Percentiles rank a stretch among this genome's conserved stretches.
phyloP scores from a whole-genome alignment of 768 basidiomycete genomes.

The Psilocybe tampanensis region DNA sequence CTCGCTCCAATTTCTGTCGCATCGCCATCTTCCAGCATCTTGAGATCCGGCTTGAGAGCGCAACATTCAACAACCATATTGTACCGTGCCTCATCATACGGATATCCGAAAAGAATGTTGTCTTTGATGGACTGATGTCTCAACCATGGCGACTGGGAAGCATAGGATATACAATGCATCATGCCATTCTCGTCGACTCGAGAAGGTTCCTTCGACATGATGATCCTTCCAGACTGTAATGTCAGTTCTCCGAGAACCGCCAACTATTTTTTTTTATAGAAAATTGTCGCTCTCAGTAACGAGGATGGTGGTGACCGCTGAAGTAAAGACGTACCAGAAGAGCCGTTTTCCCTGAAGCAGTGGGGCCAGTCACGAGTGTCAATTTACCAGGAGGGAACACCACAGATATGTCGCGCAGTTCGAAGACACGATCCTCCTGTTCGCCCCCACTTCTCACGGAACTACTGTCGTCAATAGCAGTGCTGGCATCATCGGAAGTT shows the following conservation, averaged over 20 bases:
- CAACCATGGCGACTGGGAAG: conserved; percentile 73
- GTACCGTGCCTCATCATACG: conserved; percentile 74
- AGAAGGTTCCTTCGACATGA: conserved; percentile 67
- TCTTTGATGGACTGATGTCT: conserved; percentile 74
- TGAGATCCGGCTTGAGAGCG: conserved; percentile 79
- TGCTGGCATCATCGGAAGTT: conserved; percentile 20
- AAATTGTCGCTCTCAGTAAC: no score
- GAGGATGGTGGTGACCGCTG: no score
- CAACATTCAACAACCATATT: conserved; percentile 81
- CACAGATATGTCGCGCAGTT: conserved; percentile 66
- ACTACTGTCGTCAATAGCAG: conserved; percentile 23
- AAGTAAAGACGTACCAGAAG: conserved; percentile 50
- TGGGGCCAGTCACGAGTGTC: conserved; percentile 75
- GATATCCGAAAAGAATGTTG: conserved; percentile 81
- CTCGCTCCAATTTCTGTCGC: conserved; percentile 81
- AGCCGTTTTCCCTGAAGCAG: conserved; percentile 84
- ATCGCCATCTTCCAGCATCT: conserved; percentile 86
- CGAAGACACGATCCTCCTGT: conserved; percentile 57
- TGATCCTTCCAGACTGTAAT: conserved; percentile 46
- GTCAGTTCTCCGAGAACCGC: conserved; percentile 77
- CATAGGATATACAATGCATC: conserved; percentile 69
- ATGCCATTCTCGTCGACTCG: conserved; percentile 61
- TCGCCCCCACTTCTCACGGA: conserved; percentile 22
- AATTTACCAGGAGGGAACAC: conserved; percentile 74
- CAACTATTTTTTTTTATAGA: no score